Conservation (phyloP, 768 basidiomycete genomes). For the Cyclocybe aegerita region DNA sequence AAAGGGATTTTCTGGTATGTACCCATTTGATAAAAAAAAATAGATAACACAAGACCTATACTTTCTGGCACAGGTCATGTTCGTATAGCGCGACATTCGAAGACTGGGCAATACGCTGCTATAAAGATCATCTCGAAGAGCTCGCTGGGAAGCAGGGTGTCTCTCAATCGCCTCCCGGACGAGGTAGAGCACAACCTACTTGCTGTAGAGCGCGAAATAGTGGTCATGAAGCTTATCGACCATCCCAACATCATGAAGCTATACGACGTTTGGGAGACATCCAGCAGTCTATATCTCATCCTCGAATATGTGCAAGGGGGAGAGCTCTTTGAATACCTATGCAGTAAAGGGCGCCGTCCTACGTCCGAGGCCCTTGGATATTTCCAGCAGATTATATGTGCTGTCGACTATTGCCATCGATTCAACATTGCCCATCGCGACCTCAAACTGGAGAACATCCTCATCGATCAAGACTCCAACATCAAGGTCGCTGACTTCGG, state of each 20-base stretch:
- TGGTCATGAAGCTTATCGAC: constrained; percentile 96
- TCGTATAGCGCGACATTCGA: constrained; percentile 83
- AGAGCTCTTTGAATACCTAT: constrained; percentile 92
- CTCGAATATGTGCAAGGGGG: constrained; percentile 95
- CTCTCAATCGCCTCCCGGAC: constrained; percentile 66
- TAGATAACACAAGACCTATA: background rate
- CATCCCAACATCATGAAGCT: constrained; percentile 94
- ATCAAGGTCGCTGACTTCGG: constrained; percentile 97
- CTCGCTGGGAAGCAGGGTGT: constrained; percentile 63
- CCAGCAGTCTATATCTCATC: constrained; percentile 83
- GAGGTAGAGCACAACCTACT: constrained; percentile 76
- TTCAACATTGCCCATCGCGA: constrained; percentile 95
- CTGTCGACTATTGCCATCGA: constrained; percentile 90
- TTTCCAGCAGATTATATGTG: constrained; percentile 92
- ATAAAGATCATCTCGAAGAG: constrained; percentile 92
- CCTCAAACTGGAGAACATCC: constrained; percentile 91
- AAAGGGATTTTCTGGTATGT: constrained; percentile 72
- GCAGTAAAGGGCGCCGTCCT: constrained; percentile 71
- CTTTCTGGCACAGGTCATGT: constrained; percentile 67
- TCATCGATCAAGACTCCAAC: constrained; percentile 79
- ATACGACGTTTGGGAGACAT: constrained; percentile 97
- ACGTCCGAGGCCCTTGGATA: constrained; percentile 75
- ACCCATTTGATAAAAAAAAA: background rate
- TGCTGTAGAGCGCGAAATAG: constrained; percentile 90
- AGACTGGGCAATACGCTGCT: constrained; percentile 86